Evolutionary conservation across 2,329 filamentous ascomycete species (phyloP), one percentile per base, ranked within the genome.

Genomic region (Lachnellula subtilissima): DNA sequence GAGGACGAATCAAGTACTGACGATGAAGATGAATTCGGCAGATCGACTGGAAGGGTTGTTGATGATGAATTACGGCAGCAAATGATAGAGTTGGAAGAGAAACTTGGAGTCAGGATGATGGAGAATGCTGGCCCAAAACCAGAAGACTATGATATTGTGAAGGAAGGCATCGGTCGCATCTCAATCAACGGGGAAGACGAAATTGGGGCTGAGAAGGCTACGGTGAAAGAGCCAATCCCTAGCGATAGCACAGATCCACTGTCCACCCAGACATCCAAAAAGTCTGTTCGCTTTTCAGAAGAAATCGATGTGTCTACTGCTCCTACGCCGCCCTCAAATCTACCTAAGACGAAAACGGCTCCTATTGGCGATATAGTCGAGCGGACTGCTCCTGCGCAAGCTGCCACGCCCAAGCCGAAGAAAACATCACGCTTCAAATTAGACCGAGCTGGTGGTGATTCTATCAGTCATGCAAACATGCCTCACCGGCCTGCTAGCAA

Each of bases 51-150:
- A 17, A 79, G 78, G 19, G 78, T 86, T 12, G 74, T 97, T 51
- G 84, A 91, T 45, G 86, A 89, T 14, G 95, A 96, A 67, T 40
- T 71, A 15, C 83, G 85, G 35, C 78, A 82, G 64, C 82, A 89
- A 63, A 97, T 99, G 94, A 80, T 88, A 46, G 89, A 92, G 62
- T 76, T 99, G 4, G 89, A 97, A 71, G 79, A 86, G 68, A 87
- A 85, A 60, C 78, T 97, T 0, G 80, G 78, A n/a, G 81, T 86
- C 61, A 81, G 70, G 56, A 62, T 64, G 52, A 76, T 74, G 60
- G 78, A 78, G 67, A 86, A 81, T 66, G 66, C 86, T 48, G 83
- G 78, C 52, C 83, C 81, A 58, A 71, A 76, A 63, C 54, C 59
- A 4, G 60, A 57, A 48, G 62, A 69, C 17, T 62, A 63, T 17